These are phyloP conservation scores for Aureobasidium sp. DNA, from an alignment of 2,329 filamentous ascomycete species.

Conservation along the genomic window DNA sequence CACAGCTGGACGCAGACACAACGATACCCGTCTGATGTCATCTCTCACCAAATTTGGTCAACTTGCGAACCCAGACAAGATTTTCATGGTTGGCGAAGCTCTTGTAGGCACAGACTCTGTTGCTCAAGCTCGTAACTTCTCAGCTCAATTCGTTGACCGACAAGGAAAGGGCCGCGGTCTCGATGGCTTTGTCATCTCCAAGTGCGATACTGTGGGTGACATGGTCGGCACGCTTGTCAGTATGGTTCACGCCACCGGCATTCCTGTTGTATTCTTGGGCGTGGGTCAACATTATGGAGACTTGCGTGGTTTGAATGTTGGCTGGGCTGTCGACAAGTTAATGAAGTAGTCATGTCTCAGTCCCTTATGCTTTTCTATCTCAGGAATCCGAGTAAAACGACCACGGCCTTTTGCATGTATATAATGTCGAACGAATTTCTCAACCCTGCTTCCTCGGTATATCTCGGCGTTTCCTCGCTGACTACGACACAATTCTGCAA, in stretches of 20 bases:
- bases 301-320: constrained; percentile 56
- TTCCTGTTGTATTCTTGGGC: constrained; percentile 89
- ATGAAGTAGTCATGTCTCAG: constrained; percentile 40
- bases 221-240: constrained; percentile 96
- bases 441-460: not conserved
- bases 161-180: constrained; percentile 59
- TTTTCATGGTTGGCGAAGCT: constrained; percentile 92
- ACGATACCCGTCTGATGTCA: constrained; percentile 93
- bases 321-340: constrained; percentile 54
- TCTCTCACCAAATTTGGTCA: constrained; percentile 96
- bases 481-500: not conserved
- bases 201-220: constrained; percentile 98
- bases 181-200: constrained; percentile 96
- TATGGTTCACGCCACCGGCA: constrained; percentile 94
- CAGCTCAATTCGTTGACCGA: constrained; percentile 62
- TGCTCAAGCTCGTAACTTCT: constrained; percentile 93
- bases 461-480: not conserved
- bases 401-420: not conserved
- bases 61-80: constrained; percentile 93
- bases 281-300: constrained; percentile 63
- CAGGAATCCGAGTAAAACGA: not conserved
- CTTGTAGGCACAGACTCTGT: constrained; percentile 94
- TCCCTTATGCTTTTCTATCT: not conserved
- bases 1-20: constrained; percentile 89
- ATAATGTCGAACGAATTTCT: not conserved